Conservation (phyloP, 2,329 filamentous ascomycete species). For the Neonectria hederae region DNA sequence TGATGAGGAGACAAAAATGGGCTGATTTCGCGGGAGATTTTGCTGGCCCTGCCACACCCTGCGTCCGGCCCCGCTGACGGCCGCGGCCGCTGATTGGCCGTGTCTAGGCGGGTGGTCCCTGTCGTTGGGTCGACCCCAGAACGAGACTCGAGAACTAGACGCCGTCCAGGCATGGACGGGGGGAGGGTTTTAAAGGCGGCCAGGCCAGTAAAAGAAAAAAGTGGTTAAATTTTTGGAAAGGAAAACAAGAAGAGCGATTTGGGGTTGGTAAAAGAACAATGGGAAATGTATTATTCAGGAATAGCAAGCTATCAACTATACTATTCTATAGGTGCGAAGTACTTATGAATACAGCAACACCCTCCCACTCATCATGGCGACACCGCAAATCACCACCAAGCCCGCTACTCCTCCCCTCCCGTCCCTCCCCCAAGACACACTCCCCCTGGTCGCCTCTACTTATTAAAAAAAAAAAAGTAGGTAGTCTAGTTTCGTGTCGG, state of each 20-base stretch:
- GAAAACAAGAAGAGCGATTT: too few species aligned
- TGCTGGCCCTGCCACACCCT: conserved; percentile 34
- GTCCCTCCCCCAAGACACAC: too few species aligned
- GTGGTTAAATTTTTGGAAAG: not conserved
- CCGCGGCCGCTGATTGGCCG: conserved; percentile 29
- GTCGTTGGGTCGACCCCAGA: conserved; percentile 25
- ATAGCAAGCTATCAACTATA: too few species aligned
- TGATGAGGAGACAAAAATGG: conserved; percentile 49
- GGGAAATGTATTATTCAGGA: too few species aligned
- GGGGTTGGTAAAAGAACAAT: not conserved
- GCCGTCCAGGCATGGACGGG: conserved; percentile 1
- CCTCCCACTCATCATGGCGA: not conserved
- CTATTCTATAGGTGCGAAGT: too few species aligned
- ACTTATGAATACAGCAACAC: not conserved
- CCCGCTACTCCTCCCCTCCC: not conserved
- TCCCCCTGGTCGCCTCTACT: not conserved
- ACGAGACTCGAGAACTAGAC: not conserved
- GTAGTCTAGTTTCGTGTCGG: not conserved
- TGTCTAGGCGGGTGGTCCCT: conserved; percentile 25
- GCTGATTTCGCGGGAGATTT: conserved; percentile 48
- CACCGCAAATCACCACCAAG: not conserved
- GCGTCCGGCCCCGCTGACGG: conserved; percentile 19
- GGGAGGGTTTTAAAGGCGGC: not conserved
- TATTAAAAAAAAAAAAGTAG: not conserved
- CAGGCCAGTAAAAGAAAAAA: not conserved